Evolutionary conservation across 2,329 filamentous ascomycete genomes (phyloP).

Genomic region (Diplodia intermedia): DNA sequence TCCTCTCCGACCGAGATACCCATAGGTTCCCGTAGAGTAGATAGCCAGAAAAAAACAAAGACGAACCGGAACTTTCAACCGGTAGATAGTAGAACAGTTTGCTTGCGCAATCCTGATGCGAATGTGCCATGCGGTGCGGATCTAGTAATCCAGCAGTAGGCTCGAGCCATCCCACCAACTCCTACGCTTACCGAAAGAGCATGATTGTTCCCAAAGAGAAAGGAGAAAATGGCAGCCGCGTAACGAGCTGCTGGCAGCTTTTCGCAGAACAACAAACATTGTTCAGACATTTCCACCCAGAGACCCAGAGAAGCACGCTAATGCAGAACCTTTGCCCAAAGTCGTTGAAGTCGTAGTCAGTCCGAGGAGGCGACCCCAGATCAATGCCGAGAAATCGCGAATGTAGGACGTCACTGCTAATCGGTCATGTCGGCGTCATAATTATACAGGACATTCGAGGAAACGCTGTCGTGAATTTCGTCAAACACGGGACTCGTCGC

Average conservation of each 20-base stretch:
- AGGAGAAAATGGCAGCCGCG: constrained; percentile 4
- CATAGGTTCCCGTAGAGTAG: not conserved
- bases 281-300: constrained; percentile 27
- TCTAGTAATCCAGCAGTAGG: constrained; percentile 25
- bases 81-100: constrained; percentile 5
- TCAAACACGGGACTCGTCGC: constrained; percentile 10
- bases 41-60: not conserved
- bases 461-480: constrained; percentile 28
- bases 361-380: not conserved
- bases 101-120: constrained; percentile 13
- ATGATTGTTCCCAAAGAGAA: constrained; percentile 15
- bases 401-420: constrained; percentile 25
- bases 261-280: constrained; percentile 23
- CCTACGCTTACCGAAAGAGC: constrained; percentile 18
- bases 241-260: constrained; percentile 13
- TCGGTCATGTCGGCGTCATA: constrained; percentile 27
- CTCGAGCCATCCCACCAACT: constrained; percentile 12
- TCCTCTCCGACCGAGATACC: not conserved
- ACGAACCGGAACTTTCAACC: constrained; percentile 4
- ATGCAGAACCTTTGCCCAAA: constrained; percentile 26
- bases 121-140: constrained; percentile 8
- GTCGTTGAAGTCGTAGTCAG: constrained; percentile 18
- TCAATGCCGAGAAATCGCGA: constrained; percentile 10
- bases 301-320: constrained; percentile 10
- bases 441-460: constrained; percentile 22